Base-by-base conservation (phyloP, 2,329 filamentous ascomycete species). In the Paracoccidioides brasiliensis region DNA sequence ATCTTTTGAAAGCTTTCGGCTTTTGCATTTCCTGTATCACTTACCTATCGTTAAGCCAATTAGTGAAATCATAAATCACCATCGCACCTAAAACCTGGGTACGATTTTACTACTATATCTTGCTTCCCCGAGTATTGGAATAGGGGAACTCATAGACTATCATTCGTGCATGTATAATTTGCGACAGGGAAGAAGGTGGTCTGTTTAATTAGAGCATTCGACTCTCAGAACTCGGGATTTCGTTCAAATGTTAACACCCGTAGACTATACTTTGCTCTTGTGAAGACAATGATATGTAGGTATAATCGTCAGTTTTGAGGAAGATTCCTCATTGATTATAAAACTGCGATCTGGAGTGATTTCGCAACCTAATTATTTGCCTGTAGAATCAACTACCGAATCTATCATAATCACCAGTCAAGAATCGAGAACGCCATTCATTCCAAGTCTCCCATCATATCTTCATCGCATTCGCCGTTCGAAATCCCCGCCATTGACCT, bases 391-490 rank as follows among this genome's bases (percentile, higher is more conserved):
- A 32, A 33, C 28, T n/a, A 46, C 12, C 30, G 9, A 46, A 33
- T 46, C 28, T 46, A 33, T 14, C 30, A 14, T 33, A 15, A 8
- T 22, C 46, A 3, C 30, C 10, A 35, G 30, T 15, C 45, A 49
- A 28, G 38, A 5, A 5, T 41, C 28, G 22, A 9, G 12, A 32
- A 40, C 32, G 48, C 5, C 37, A 32, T 30, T 52, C 37, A 52
- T 53, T 64, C 62, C 44, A 64, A 55, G 55, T 69, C 69, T 35
- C 66, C 67, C 70, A 72, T 72, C 42, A 72, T 66, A 58, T 72
- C 70, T 58, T 72, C 70, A 48, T 72, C 70, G 52, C 69, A 60
- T 3, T 62, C 62, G 52, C 48, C 41, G 32, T 52, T 59, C 41
- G 57, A 56, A 35, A 40, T 53, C 10, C 50, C 54, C 9, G 49